Base-by-base conservation (phyloP, 768 basidiomycete species). In the Lentinus tigrinus region DNA sequence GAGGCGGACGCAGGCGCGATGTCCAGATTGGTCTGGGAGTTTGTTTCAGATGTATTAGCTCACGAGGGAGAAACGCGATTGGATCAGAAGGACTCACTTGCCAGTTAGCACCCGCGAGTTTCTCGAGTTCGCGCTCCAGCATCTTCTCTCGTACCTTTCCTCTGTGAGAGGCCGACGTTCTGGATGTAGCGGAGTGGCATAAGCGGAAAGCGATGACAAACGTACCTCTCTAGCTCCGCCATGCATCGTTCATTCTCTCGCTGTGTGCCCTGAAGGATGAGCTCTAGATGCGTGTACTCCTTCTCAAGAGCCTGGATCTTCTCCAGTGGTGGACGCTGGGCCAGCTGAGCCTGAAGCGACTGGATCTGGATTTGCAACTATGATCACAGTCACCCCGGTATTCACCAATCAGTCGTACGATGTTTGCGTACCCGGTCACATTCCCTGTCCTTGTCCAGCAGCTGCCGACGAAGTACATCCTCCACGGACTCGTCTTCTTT, bases 161-260 rank as follows among this genome's bases (percentile, higher is more conserved):
- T 62, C 87, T 85, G 26, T 13, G 21, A 46, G 21, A 23, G 63
- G 34, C 21, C 36, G 19, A 7, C 4, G 24, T 36, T 6, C 13
- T 23, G 16, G 27, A 38, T 31, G 5, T 2, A 38, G 47, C 54
- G 37, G 7, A 16, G n/a, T 21, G 38, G 19, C 21, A 28, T 1
- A 19, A 1, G 24, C 39, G 23, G 47, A 16, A 13, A 11, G 23
- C 5, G 4, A 6, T 19, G 9, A 16, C 8, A 24, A 4, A 39
- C 52, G 17, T 44, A 86, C 88, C 86, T 78, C 55, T 93, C 91
- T 3, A 91, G 76, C 57, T 92, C 89, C 0, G 82, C 78, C 91
- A 93, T 93, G 61, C 86, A 88, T 48, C 87, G 78, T 64, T 93
- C 91, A 65, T 94, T 94, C 74, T 94, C 92, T 49, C 90, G 76